These are phyloP conservation scores for Phellopilus nigrolimitatus DNA, from an alignment of 1,284 basidiomycete genomes.

Conservation along the genomic window DNA sequence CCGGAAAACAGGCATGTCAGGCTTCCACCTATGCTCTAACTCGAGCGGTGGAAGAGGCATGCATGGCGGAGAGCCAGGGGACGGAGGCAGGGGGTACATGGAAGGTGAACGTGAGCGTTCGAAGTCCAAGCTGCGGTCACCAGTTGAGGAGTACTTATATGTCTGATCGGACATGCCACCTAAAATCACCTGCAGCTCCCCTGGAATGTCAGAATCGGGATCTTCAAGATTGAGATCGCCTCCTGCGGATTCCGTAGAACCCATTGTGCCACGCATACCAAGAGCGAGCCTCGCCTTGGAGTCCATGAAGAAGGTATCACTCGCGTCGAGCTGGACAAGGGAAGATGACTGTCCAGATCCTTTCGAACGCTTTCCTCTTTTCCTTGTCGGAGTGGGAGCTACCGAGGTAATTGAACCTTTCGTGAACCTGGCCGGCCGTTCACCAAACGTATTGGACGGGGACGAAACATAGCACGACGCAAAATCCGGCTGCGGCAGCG, in stretches of 20 bases:
- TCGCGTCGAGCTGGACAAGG: slow-evolving; percentile 24
- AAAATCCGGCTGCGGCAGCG: slow-evolving; percentile 7
- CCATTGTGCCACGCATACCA: slow-evolving; percentile 63
- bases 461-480: slow-evolving; percentile 28
- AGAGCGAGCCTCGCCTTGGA: slow-evolving; percentile 47
- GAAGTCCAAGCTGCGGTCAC: slow-evolving; percentile 1
- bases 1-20: slow-evolving; percentile 40
- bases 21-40: slow-evolving; percentile 18
- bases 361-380: slow-evolving; percentile 35
- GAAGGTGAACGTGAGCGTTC: slow-evolving; percentile 9
- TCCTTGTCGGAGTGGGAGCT: slow-evolving; percentile 31
- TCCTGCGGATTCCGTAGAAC: slow-evolving; percentile 42
- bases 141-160: slow-evolving; percentile 27
- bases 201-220: slow-evolving; percentile 70
- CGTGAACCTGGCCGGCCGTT: slow-evolving; percentile 33
- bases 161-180: slow-evolving; percentile 43
- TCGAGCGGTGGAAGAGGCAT: slow-evolving; percentile 34
- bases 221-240: slow-evolving; percentile 47
- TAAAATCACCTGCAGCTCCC: slow-evolving; percentile 66
- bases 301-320: slow-evolving; percentile 37
- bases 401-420: slow-evolving; percentile 30
- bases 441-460: slow-evolving; percentile 48
- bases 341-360: slow-evolving; percentile 35
- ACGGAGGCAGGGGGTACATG: slow-evolving; percentile 25
- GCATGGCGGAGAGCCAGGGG: slow-evolving; percentile 40